phyloP scores from a whole-genome alignment of 441 rosid species.

The Adansonia rubrostipa region DNA sequence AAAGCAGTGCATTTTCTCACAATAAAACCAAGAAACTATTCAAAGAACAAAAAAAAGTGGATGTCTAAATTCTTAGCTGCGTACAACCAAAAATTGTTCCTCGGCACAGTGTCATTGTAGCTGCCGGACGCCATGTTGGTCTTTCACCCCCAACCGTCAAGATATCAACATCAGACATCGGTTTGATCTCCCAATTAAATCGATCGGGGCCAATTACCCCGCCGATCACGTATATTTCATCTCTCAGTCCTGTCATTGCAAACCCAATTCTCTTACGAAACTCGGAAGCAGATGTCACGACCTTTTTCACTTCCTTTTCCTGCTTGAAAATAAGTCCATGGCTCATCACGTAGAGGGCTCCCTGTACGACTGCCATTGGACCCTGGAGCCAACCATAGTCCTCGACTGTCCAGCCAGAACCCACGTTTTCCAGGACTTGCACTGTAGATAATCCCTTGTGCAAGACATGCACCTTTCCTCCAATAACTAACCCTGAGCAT shows the following conservation, averaged over 20 bases:
- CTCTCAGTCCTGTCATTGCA: conserved; percentile 74
- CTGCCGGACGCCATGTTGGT: conserved; percentile 71
- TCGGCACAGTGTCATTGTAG: conserved; percentile 77
- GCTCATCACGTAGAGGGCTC: conserved; percentile 71
- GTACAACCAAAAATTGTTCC: conserved; percentile 85
- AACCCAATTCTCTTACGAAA: conserved; percentile 78
- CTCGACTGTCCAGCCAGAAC: conserved; percentile 69
- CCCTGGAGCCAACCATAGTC: conserved; percentile 90
- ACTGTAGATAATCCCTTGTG: conserved; percentile 89
- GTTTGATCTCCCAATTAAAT: conserved; percentile 77
- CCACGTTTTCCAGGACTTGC: conserved; percentile 69
- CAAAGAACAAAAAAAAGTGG: background rate
- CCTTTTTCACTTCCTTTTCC: conserved; percentile 56
- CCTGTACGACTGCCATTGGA: conserved; percentile 81
- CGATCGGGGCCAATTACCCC: conserved; percentile 92
- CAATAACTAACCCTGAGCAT: conserved; percentile 75
- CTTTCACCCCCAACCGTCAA: conserved; percentile 62
- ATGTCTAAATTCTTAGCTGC: conserved; percentile 59
- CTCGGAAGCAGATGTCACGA: conserved; percentile 72
- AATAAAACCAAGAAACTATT: conserved; percentile 19
- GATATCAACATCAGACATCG: conserved; percentile 66
- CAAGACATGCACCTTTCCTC: conserved; percentile 74
- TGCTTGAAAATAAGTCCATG: conserved; percentile 64
- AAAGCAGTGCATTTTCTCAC: conserved; percentile 33
- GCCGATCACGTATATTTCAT: conserved; percentile 76